Evolutionary conservation across 148 eudicot genomes (phyloP).

Genomic region (Nepenthes gracilis): DNA sequence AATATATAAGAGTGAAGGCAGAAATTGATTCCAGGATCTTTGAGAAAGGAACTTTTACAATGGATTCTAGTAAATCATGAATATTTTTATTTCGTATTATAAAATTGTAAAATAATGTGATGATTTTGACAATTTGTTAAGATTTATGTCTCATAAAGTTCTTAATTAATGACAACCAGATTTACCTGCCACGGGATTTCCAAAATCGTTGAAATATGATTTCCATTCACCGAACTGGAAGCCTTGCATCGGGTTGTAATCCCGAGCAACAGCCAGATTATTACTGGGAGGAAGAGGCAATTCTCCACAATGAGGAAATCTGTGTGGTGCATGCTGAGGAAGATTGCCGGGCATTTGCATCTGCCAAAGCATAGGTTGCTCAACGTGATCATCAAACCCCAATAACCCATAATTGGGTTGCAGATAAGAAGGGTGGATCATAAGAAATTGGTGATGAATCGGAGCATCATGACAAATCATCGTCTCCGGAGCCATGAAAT

Average conservation of each 20-base stretch:
- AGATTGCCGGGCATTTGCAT: conserved; percentile 51
- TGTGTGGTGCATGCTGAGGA: conserved; percentile 36
- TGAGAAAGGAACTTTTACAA: too few species aligned
- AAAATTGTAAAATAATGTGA: too few species aligned
- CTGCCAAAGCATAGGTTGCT: conserved; percentile 46
- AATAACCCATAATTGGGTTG: conserved; percentile 32
- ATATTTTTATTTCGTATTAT: too few species aligned
- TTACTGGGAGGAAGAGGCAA: conserved; percentile 38
- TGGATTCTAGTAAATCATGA: too few species aligned
- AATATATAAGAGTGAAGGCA: neutral
- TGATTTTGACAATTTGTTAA: too few species aligned
- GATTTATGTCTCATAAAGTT: too few species aligned
- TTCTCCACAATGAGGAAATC: conserved; percentile 38
- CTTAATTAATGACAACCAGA: neutral
- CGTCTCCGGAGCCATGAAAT: conserved; percentile 48
- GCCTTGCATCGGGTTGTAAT: conserved; percentile 40
- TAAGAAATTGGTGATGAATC: conserved; percentile 44
- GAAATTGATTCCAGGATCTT: too few species aligned
- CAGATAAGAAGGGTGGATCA: conserved; percentile 31
- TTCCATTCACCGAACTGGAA: conserved; percentile 29
- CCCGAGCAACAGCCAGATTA: conserved; percentile 33
- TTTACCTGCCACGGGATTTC: conserved; percentile 36
- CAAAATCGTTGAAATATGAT: conserved; percentile 25
- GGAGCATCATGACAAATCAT: conserved; percentile 34
- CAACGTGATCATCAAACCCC: conserved; percentile 32